These are phyloP conservation scores for Globisporangium carolinianum DNA, from an alignment of 352 stramenopile species.

Conservation along the genomic window DNA sequence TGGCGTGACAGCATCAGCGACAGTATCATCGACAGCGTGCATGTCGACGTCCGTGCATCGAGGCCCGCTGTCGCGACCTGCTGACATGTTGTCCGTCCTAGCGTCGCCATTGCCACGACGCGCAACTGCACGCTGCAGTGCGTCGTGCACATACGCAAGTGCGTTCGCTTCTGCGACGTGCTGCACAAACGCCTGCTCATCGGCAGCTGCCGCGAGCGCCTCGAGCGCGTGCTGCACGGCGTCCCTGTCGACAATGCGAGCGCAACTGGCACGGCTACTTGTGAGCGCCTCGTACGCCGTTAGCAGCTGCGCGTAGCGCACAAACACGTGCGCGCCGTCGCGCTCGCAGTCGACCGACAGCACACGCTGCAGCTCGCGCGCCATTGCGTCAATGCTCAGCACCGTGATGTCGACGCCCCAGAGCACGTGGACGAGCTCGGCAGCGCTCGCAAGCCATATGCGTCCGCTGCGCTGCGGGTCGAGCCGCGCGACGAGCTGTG, in stretches of 20 bases:
- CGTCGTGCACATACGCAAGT: constrained; percentile 11
- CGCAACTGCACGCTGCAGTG: too few species aligned
- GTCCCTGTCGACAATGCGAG: not conserved
- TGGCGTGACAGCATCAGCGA: too few species aligned
- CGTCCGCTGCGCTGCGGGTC: constrained; percentile 21
- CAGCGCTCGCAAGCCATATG: constrained; percentile 19
- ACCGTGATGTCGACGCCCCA: constrained; percentile 5
- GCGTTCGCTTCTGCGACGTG: constrained; percentile 10
- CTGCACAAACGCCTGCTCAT: not conserved
- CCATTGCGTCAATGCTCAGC: constrained; percentile 6
- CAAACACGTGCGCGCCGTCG: constrained; percentile 11
- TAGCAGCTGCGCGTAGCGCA: constrained; percentile 22
- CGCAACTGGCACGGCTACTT: not conserved
- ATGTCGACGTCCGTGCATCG: constrained; percentile 5
- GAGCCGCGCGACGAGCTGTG: constrained; percentile 16
- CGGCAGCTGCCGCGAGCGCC: constrained; percentile 11
- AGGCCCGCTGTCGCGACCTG: not conserved
- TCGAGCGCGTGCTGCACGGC: constrained; percentile 17
- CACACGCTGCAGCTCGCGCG: constrained; percentile 11
- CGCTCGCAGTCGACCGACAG: constrained; percentile 14
- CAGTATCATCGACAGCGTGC: not conserved
- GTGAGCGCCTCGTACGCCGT: constrained; percentile 10
- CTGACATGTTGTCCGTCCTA: too few species aligned
- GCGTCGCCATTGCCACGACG: too few species aligned
- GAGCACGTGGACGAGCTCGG: constrained; percentile 22